Evolutionary conservation across 768 basidiomycete genomes (phyloP).

Genomic region (Tricholoma sp.): DNA sequence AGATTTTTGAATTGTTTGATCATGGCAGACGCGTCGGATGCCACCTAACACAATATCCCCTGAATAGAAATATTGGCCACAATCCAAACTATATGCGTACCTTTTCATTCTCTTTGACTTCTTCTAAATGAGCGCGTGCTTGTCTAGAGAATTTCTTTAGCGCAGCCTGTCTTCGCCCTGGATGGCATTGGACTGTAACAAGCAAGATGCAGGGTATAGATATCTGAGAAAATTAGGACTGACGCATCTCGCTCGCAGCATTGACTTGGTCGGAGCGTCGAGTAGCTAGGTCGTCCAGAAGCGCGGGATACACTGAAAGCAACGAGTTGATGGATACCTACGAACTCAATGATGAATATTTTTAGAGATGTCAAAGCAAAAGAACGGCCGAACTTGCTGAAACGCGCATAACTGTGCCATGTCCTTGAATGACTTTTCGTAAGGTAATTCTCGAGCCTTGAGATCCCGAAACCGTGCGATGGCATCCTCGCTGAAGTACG

Average conservation of each 20-base stretch:
- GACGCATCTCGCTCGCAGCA: constrained; percentile 33
- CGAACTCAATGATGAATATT: constrained; percentile 1
- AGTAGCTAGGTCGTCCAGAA: constrained; percentile 28
- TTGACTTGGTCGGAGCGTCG: constrained; percentile 30
- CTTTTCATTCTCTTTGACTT: constrained; percentile 30
- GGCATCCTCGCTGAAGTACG: constrained; percentile 24
- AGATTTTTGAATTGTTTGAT: constrained; percentile 33
- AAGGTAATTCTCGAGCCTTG: constrained; percentile 22
- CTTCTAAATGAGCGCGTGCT: constrained; percentile 30
- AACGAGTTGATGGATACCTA: constrained; percentile 20
- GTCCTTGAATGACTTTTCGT: constrained; percentile 22
- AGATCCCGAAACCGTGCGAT: constrained; percentile 21
- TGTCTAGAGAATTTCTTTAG: constrained; percentile 26
- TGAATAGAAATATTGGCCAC: neutral
- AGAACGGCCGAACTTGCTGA: constrained; percentile 19
- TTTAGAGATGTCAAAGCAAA: neutral
- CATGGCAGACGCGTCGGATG: constrained; percentile 29
- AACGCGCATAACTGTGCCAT: constrained; percentile 17
- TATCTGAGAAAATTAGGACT: constrained; percentile 10
- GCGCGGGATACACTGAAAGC: constrained; percentile 21
- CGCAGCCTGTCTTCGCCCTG: constrained; percentile 21
- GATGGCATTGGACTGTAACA: constrained; percentile 24
- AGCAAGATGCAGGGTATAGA: neutral
- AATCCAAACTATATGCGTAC: constrained; percentile 17
- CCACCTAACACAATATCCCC: constrained; percentile 17